A percentile compares a stretch with the other conserved stretches of the same genome.
Conservation (phyloP, 208 protist species). For the Leishmania major region DNA sequence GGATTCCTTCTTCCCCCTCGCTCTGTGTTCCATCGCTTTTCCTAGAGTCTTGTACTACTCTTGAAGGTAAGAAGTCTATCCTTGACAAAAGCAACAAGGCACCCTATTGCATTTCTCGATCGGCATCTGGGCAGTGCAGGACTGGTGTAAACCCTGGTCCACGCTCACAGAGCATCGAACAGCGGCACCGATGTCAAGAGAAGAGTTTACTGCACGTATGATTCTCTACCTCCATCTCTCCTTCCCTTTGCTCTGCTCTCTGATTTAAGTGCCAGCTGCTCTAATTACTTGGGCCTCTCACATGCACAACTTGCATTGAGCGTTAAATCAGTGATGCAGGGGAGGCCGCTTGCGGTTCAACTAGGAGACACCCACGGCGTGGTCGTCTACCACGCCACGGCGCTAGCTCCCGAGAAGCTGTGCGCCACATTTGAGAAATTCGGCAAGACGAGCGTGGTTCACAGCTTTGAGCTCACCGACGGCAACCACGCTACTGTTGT, state of each 20-base stretch:
- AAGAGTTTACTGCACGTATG: background rate
- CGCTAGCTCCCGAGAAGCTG: conserved; percentile 27
- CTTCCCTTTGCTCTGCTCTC: background rate
- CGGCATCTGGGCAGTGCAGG: background rate
- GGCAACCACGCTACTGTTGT: conserved; percentile 38
- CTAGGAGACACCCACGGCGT: conserved; percentile 51
- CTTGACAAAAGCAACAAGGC: background rate
- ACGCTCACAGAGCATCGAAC: background rate
- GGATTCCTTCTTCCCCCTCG: background rate
- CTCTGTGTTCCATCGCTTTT: background rate
- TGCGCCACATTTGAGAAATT: conserved; percentile 22
- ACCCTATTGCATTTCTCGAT: background rate
- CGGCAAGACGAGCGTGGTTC: conserved; percentile 32
- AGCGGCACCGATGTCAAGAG: background rate
- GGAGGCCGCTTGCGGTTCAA: conserved; percentile 16
- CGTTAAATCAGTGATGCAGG: conserved; percentile 7
- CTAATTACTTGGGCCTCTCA: conserved; percentile 1
- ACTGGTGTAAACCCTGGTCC: background rate
- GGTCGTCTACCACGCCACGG: conserved; percentile 35
- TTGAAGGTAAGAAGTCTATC: background rate
- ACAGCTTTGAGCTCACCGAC: conserved; percentile 33
- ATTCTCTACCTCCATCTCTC: background rate
- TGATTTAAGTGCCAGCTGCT: background rate
- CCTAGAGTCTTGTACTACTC: conserved; percentile 2
- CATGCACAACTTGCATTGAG: background rate